Base-by-base conservation (phyloP, 2,329 filamentous ascomycete genomes). In the Xylariaceae sp. region DNA sequence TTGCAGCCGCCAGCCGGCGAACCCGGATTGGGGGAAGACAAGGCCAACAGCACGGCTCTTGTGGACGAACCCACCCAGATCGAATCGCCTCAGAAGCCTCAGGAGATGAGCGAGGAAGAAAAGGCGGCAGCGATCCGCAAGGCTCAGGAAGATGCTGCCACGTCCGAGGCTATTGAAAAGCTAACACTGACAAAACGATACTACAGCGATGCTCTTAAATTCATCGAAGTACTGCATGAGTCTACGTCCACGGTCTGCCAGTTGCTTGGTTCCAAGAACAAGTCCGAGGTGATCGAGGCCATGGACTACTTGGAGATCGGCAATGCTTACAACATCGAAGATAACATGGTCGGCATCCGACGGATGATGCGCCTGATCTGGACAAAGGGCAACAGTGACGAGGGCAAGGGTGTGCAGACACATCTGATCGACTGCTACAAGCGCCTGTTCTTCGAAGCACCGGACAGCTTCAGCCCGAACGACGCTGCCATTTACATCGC, bases 301-400 rank as follows among this genome's bases (percentile, higher is more conserved):
- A 99, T 99, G 87, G 95, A 99, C 71, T 99, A 96, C 75, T 96
- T 99, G 65, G 92, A 96, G 65, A 86, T 96, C 44, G 89, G 95
- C 44, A 93, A 99, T 72, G 93, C 93, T 5, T 98, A 98, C 81
- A 95, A 96, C 73, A 89, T 99, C 56, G 90, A 97, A 72, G 91
- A 95, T 64, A 92, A 96, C 70, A 93, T 96, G 73, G 77, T 89
- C 40, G 95, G 96, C 54, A 98, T 99, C 68, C 86, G 93, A 56
- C 89, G 92, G 54, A 99, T 99, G 95, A 81, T 99, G 61, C 88
- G 93, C 50, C 81, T 99, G 19, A 99, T 99, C 73, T 99, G 95
- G 95, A 99, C 95, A 62, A 99, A 99, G 76, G 93, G 95, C 65
- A 99, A 98, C 75, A 98, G 92, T 67, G 95, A 99, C 68, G 96